Evolutionary conservation across 441 rosid genomes (phyloP).

Genomic region (Arabidopsis hybrid): DNA sequence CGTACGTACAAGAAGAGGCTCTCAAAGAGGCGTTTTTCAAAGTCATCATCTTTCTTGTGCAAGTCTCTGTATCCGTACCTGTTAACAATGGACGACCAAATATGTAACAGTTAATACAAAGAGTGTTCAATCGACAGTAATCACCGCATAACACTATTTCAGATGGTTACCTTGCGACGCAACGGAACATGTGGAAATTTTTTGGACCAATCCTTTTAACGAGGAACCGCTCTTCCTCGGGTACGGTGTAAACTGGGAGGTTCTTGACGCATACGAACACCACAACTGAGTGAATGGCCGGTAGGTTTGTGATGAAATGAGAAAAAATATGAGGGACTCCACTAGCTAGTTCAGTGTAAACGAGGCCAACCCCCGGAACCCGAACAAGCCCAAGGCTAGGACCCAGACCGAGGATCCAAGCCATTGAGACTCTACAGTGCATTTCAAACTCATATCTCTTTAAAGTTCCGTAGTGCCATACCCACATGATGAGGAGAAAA

Average conservation of each 20-base stretch:
- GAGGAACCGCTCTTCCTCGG: conserved; percentile 90
- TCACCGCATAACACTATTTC: not conserved
- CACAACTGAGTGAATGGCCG: conserved; percentile 90
- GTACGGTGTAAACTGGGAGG: conserved; percentile 92
- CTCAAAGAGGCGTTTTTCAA: conserved; percentile 81
- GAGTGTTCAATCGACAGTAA: not conserved
- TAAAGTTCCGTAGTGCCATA: conserved; percentile 87
- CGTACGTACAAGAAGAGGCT: conserved; percentile 75
- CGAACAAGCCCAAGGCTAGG: conserved; percentile 92
- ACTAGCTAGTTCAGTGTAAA: conserved; percentile 88
- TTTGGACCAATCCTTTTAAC: conserved; percentile 91
- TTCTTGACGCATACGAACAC: conserved; percentile 90
- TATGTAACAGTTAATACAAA: not conserved
- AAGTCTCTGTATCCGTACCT: conserved; percentile 88
- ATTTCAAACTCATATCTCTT: conserved; percentile 91
- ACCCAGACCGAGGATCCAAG: conserved; percentile 93
- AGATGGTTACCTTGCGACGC: conserved; percentile 75
- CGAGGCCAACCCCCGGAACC: conserved; percentile 94
- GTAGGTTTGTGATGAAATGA: conserved; percentile 89
- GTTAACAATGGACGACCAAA: conserved; percentile 3
- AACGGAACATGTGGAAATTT: conserved; percentile 88
- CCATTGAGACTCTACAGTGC: conserved; percentile 96
- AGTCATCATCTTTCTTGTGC: conserved; percentile 88
- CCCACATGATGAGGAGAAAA: conserved; percentile 80
- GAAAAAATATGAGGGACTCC: conserved; percentile 96